These are phyloP conservation scores for Dactylonectria macrodidyma DNA, from an alignment of 2,329 filamentous ascomycete genomes.

Conservation along the genomic window DNA sequence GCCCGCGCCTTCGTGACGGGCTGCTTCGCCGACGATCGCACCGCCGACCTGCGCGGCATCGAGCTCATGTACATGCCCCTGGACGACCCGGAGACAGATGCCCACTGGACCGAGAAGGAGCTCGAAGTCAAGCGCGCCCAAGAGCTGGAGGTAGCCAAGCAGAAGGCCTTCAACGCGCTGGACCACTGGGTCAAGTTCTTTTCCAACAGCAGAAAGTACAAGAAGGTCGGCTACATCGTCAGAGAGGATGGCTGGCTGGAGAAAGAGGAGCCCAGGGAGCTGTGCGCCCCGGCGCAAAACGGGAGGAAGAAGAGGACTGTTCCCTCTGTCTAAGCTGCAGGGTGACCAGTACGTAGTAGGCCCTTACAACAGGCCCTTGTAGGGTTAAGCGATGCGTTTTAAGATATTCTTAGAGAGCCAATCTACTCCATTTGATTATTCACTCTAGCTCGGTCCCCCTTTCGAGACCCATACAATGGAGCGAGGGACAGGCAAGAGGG, in stretches of 20 bases:
- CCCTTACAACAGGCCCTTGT: background rate
- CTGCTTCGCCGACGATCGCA: conserved; percentile 90
- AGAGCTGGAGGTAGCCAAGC: conserved; percentile 76
- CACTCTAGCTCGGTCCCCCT: background rate
- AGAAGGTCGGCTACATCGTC: conserved; percentile 82
- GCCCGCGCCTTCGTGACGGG: conserved; percentile 92
- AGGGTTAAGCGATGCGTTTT: conserved; percentile 10
- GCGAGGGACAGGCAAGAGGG: background rate
- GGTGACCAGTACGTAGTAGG: too few species aligned
- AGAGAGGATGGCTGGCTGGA: conserved; percentile 73
- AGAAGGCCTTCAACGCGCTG: conserved; percentile 77
- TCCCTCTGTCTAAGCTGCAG: conserved; percentile 19
- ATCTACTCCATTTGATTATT: conserved; percentile 7
- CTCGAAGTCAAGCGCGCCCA: conserved; percentile 68
- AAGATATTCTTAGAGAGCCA: conserved; percentile 9
- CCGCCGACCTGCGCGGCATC: conserved; percentile 86
- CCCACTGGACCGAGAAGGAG: conserved; percentile 68
- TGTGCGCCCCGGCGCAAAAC: conserved; percentile 81
- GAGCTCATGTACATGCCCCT: conserved; percentile 86
- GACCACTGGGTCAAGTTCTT: conserved; percentile 91
- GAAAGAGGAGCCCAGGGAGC: conserved; percentile 70
- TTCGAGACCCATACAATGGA: background rate
- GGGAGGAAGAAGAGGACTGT: conserved; percentile 65
- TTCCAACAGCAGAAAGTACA: conserved; percentile 83
- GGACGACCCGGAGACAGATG: conserved; percentile 75